phyloP scores from a whole-genome alignment of 495 filamentous ascomycete species.

The Rusavskia elegans region DNA sequence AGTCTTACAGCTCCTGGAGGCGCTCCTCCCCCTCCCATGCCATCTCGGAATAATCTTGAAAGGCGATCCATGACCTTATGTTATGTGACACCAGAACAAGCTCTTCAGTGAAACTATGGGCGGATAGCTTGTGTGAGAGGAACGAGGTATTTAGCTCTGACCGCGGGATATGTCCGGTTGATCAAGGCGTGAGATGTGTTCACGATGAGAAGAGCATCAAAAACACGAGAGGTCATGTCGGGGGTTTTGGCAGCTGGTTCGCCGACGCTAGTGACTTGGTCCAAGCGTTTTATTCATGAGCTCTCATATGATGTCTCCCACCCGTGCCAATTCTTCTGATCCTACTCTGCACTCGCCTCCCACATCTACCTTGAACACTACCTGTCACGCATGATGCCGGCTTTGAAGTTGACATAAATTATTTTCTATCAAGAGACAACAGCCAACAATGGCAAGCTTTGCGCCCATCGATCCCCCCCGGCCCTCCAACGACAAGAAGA shows the following conservation, averaged over 20 bases:
- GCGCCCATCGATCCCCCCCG: constrained; percentile 37
- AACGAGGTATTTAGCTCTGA: not conserved
- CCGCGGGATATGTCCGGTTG: not conserved
- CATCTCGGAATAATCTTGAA: constrained; percentile 63
- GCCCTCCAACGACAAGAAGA: constrained; percentile 45
- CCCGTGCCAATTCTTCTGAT: too few species aligned
- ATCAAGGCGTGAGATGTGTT: not conserved
- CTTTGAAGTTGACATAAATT: too few species aligned
- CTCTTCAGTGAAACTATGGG: not conserved
- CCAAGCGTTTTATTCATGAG: too few species aligned
- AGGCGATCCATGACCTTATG: constrained; percentile 59
- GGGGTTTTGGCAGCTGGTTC: too few species aligned
- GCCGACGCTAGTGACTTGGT: too few species aligned
- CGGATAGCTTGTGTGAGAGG: not conserved
- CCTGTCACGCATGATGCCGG: too few species aligned
- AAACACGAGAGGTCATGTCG: too few species aligned
- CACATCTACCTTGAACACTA: too few species aligned
- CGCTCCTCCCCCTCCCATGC: constrained; percentile 55
- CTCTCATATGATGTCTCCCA: too few species aligned
- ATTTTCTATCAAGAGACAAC: too few species aligned
- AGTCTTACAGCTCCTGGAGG: constrained; percentile 54
- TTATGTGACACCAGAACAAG: not conserved
- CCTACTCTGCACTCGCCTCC: too few species aligned
- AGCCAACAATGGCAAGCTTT: constrained; percentile 17
- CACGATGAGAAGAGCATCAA: not conserved